Percentiles rank a stretch among this genome's conserved stretches.
Evolutionary conservation across 805 yeast genomes (phyloP).

Genomic region (Schwanniomyces vanrijiae): DNA sequence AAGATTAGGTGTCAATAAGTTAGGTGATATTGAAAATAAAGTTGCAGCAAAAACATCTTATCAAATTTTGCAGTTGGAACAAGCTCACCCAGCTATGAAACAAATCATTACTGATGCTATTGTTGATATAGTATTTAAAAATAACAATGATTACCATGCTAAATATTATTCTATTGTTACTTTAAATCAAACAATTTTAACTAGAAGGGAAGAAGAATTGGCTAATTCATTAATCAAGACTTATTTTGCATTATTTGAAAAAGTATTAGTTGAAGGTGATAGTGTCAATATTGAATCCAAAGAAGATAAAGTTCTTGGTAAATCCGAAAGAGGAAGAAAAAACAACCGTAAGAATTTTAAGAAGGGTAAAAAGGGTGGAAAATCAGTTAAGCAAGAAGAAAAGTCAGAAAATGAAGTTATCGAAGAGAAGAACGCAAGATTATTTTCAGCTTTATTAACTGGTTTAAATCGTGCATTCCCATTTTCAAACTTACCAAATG

Average conservation of each 20-base stretch:
- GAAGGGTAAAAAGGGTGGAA: constrained; percentile 87
- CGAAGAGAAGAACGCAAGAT: constrained; percentile 80
- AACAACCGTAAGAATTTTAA: constrained; percentile 66
- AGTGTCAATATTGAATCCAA: constrained; percentile 34
- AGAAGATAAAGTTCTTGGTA: constrained; percentile 45
- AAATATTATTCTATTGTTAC: constrained; percentile 87
- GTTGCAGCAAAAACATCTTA: constrained; percentile 88
- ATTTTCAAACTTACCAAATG: constrained; percentile 72
- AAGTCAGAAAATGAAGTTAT: constrained; percentile 62
- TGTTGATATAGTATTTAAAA: constrained; percentile 74
- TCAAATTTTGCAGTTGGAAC: constrained; percentile 75
- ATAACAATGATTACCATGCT: constrained; percentile 76
- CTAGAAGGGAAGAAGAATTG: constrained; percentile 70
- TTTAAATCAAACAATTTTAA: constrained; percentile 87
- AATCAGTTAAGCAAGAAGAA: constrained; percentile 59
- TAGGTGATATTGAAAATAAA: constrained; percentile 90
- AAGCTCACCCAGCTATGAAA: constrained; percentile 96
- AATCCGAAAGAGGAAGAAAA: constrained; percentile 56
- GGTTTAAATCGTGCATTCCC: constrained; percentile 97
- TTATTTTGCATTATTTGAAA: constrained; percentile 84
- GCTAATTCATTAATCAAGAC: constrained; percentile 83
- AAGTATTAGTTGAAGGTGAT: constrained; percentile 70
- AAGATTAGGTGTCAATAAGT: constrained; percentile 85
- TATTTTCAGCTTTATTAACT: constrained; percentile 87
- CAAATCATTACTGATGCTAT: constrained; percentile 74